Conservation (phyloP, 108 stramenopile species). For the Stephanodiscus triporus region DNA sequence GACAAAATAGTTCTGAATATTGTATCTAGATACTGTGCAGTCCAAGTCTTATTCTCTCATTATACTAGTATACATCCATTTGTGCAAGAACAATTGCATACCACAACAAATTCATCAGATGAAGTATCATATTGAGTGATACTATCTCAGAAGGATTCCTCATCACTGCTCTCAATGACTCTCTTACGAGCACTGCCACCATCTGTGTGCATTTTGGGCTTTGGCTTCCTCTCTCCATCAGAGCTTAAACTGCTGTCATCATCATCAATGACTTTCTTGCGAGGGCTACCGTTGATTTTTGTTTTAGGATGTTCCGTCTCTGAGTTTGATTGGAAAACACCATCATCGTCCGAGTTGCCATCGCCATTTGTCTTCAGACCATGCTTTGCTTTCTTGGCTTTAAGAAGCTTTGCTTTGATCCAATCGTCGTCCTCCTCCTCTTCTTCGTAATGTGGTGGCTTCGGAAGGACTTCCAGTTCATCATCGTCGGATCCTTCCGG, state of each 20-base stretch:
- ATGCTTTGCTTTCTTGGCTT: slow-evolving; percentile 1
- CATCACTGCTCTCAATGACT: slow-evolving; percentile 31
- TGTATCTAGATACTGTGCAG: background rate
- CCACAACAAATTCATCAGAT: background rate
- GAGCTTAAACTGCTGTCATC: slow-evolving; percentile 1
- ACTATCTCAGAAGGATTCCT: slow-evolving; percentile 19
- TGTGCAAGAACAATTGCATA: slow-evolving; percentile 1
- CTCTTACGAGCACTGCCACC: slow-evolving; percentile 21
- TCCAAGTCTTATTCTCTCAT: background rate
- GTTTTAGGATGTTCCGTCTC: background rate
- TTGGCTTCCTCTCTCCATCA: slow-evolving; percentile 3
- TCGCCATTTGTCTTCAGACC: background rate
- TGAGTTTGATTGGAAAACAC: slow-evolving; percentile 8
- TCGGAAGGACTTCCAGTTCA: slow-evolving; percentile 31
- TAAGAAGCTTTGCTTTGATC: slow-evolving; percentile 22
- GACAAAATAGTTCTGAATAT: background rate
- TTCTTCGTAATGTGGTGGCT: slow-evolving; percentile 29
- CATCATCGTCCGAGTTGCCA: slow-evolving; percentile 48
- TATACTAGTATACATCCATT: background rate
- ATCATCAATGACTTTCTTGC: slow-evolving; percentile 6
- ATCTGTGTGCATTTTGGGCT: slow-evolving; percentile 1
- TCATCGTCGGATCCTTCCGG: slow-evolving; percentile 11
- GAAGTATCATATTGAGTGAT: background rate
- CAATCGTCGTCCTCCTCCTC: slow-evolving; percentile 42
- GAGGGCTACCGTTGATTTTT: slow-evolving; percentile 1